Percentiles rank a stretch among this genome's conserved stretches.
phyloP scores from a whole-genome alignment of 2,329 filamentous ascomycete genomes.

The Colletotrichum sp. region DNA sequence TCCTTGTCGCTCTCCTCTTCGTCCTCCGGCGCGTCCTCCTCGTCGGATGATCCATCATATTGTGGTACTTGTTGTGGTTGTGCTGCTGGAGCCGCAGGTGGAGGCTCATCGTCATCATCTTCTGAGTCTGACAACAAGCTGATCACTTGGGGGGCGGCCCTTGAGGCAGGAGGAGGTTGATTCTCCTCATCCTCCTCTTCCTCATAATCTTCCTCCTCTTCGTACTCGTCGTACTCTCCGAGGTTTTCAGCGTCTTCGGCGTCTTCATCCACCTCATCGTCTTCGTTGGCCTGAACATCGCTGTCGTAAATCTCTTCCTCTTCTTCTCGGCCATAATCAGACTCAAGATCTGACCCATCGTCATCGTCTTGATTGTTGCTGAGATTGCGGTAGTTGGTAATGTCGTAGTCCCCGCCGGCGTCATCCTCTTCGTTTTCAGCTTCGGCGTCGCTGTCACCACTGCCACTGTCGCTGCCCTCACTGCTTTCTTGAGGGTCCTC shows the following conservation, averaged over 20 bases:
- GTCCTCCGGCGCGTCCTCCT: not conserved
- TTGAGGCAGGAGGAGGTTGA: not conserved
- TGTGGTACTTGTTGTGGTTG: not conserved
- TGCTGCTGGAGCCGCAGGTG: not conserved
- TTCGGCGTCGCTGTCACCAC: conserved; percentile 11
- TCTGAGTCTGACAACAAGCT: conserved; percentile 22
- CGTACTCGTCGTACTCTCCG: conserved; percentile 9
- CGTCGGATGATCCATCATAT: conserved; percentile 10
- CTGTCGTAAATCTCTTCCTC: conserved; percentile 10
- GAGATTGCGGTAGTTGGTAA: conserved; percentile 21
- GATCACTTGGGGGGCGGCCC: conserved; percentile 16
- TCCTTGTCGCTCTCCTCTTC: conserved; percentile 1
- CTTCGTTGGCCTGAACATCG: conserved; percentile 1
- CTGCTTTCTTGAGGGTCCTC: not conserved
- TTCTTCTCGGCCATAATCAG: conserved; percentile 19
- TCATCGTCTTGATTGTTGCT: conserved; percentile 24
- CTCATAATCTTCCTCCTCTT: conserved; percentile 22
- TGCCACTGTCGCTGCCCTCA: not conserved
- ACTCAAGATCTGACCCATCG: conserved; percentile 18
- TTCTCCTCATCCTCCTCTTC: conserved; percentile 15
- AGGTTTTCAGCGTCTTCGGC: not conserved
- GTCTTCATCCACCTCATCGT: conserved; percentile 17
- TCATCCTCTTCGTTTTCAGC: conserved; percentile 14
- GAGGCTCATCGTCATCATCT: conserved; percentile 13
- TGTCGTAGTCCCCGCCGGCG: conserved; percentile 22